Percentiles rank a stretch among this genome's conserved stretches.
Evolutionary conservation across 371 early-diverging fungal genomes (phyloP).

Genomic region (Haplosporangium sp.): DNA sequence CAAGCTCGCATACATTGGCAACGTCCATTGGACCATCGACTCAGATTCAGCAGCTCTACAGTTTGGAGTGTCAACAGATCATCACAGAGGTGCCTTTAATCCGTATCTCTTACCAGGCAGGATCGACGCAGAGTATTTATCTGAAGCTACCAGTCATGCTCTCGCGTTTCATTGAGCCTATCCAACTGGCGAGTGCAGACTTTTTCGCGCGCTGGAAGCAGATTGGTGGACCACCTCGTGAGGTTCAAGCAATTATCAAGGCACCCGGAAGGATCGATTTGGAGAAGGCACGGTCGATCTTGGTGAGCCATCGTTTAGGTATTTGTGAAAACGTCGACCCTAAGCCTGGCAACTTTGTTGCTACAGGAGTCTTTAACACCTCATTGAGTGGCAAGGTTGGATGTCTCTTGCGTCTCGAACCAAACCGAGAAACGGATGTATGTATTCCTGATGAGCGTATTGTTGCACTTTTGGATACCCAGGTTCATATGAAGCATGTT

Average conservation of each 20-base stretch:
- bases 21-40: conserved; percentile 69
- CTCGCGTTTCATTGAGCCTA: conserved; percentile 90
- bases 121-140: conserved; percentile 61
- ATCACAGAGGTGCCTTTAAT: conserved; percentile 71
- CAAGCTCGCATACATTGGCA: conserved; percentile 56
- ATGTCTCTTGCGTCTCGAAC: conserved; percentile 90
- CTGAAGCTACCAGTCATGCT: conserved; percentile 83
- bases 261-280: conserved; percentile 68
- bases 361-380: conserved; percentile 86
- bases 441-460: conserved; percentile 22
- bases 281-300: conserved; percentile 58
- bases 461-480: not conserved
- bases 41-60: conserved; percentile 83
- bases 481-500: not conserved
- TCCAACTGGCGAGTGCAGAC: conserved; percentile 80
- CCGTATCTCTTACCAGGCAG: conserved; percentile 70
- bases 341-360: conserved; percentile 89
- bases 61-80: conserved; percentile 73
- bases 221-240: conserved; percentile 88
- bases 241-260: conserved; percentile 78
- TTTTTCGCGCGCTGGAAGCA: conserved; percentile 97
- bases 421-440: conserved; percentile 90
- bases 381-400: conserved; percentile 88
- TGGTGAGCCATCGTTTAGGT: conserved; percentile 78
- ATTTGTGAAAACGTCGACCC: conserved; percentile 88